Percentiles rank a stretch among this genome's conserved stretches.
Conservation (phyloP, 257 asterid species). For the Rhazya stricta region DNA sequence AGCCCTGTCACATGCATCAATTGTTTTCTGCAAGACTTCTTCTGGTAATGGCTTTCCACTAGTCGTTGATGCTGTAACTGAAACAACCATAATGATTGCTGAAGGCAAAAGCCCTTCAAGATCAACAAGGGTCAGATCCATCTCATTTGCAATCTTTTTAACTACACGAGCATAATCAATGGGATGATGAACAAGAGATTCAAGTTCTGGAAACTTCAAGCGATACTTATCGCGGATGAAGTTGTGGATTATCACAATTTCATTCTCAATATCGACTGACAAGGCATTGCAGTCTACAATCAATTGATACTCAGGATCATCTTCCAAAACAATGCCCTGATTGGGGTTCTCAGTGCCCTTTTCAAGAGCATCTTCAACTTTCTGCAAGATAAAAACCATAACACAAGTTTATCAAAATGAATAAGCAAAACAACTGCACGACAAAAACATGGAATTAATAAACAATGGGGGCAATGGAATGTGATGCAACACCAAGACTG, state of each 20-base stretch:
- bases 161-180: slow-evolving; percentile 95
- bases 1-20: slow-evolving; percentile 93
- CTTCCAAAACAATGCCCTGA: slow-evolving; percentile 67
- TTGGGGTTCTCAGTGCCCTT: slow-evolving; percentile 52
- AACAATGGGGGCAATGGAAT: not conserved
- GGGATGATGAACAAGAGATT: slow-evolving; percentile 93
- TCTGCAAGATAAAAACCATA: slow-evolving; percentile 45
- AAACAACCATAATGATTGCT: slow-evolving; percentile 91
- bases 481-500: not conserved
- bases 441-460: not conserved
- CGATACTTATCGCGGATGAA: slow-evolving; percentile 96
- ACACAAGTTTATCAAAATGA: not conserved
- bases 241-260: slow-evolving; percentile 82
- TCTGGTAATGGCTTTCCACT: slow-evolving; percentile 96
- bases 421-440: not conserved
- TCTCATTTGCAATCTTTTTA: slow-evolving; percentile 78
- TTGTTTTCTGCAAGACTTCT: slow-evolving; percentile 73
- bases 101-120: slow-evolving; percentile 95
- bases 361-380: slow-evolving; percentile 79
- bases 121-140: slow-evolving; percentile 89
- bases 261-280: slow-evolving; percentile 94
- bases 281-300: slow-evolving; percentile 87
- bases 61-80: slow-evolving; percentile 98
- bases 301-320: slow-evolving; percentile 93
- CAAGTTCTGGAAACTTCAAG: slow-evolving; percentile 87